Evolutionary conservation across 805 yeast genomes (phyloP), one percentile per base, ranked within the genome.

Genomic region (Cyberlindnera japonica): DNA sequence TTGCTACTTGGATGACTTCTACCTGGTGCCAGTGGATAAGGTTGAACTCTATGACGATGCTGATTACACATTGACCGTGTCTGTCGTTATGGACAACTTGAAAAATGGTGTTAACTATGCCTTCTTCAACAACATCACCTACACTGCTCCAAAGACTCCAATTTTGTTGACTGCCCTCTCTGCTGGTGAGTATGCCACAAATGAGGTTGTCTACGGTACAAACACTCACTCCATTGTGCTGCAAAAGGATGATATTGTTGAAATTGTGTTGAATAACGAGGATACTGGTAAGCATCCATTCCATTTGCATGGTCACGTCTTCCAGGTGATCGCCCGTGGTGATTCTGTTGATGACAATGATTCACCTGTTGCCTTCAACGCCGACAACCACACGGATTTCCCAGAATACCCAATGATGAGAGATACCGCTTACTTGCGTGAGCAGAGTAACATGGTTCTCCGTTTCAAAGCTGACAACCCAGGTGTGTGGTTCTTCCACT

Each of bases 401-500:
- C 86, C 86, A 8, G 75, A 74, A 28, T 61, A 65, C 40, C 95
- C 89, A 28, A 58, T 77, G 56, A 58, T 69, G 35, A 72, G 96
- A 62, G 96, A 89, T 57, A 83, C 91, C 0, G 78, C 78, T 16
- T 67, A 73, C 49, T 77, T 87, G 14, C 75, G 78, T 37, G 77
- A 83, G 24, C 79, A 81, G 51, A 86, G 90, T 3, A 75, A 79
- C 58, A 61, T 80, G 37, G 89, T 81, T 14, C 56, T 79, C 23
- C 69, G 96, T 50, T 87, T 87, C 61, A 73, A 67, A 52, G 88
- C 96, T 11, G 78, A 83, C 54, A 89, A 90, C 55, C 96, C 96
- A 3, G 97, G 97, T 42, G 81, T 88, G 19, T 90, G 96, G 96
- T 77, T 83, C 46, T 84, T 89, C 79, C 97, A 89, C 60, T 89